Evolutionary conservation across 306 rosid genomes (phyloP).

Genomic region (Inga oerstediana): DNA sequence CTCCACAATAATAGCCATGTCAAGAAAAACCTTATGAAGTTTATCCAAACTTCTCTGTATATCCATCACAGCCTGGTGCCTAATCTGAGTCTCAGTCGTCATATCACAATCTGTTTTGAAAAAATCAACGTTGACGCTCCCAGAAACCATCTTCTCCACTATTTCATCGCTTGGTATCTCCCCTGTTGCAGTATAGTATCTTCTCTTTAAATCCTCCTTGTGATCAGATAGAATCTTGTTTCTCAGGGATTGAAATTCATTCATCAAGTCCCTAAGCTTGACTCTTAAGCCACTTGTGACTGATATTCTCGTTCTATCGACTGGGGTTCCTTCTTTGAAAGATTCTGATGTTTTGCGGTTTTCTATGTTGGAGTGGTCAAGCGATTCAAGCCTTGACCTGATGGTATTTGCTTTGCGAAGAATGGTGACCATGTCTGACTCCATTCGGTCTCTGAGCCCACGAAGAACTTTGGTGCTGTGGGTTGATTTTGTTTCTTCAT

Average conservation of each 20-base stretch:
- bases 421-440: constrained; percentile 71
- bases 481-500: constrained; percentile 76
- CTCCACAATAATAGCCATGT: constrained; percentile 93
- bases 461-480: constrained; percentile 85
- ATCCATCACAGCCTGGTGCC: constrained; percentile 84
- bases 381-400: constrained; percentile 62
- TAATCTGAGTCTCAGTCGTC: constrained; percentile 50
- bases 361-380: constrained; percentile 62
- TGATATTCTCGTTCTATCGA: constrained; percentile 73
- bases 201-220: constrained; percentile 83
- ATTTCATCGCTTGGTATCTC: constrained; percentile 71
- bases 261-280: constrained; percentile 79
- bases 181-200: constrained; percentile 59
- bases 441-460: constrained; percentile 83
- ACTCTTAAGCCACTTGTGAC: constrained; percentile 77
- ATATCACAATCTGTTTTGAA: constrained; percentile 66
- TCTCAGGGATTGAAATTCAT: constrained; percentile 72
- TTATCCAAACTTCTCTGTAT: constrained; percentile 83
- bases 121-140: constrained; percentile 59
- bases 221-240: constrained; percentile 63
- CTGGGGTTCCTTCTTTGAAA: constrained; percentile 57
- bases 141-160: constrained; percentile 69
- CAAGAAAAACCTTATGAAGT: constrained; percentile 94
- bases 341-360: constrained; percentile 59
- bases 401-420: constrained; percentile 72